phyloP scores from a whole-genome alignment of 2,329 filamentous ascomycete genomes.

The Fusarium sublunatum region DNA sequence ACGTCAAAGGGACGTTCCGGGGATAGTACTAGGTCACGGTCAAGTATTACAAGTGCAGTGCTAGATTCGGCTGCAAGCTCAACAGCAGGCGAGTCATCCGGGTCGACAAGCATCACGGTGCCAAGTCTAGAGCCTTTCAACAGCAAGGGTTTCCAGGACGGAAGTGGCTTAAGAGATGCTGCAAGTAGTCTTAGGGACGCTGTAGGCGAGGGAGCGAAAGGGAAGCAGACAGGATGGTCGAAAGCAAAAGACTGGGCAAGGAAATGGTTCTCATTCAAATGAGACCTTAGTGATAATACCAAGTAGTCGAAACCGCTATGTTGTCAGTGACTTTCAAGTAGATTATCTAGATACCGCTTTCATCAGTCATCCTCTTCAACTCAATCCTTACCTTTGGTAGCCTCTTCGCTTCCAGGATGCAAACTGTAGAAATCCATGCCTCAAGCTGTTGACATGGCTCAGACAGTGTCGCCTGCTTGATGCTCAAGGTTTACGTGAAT shows the following conservation, averaged over 20 bases:
- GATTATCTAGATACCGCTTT: too few species aligned
- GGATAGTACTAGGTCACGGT: neutral
- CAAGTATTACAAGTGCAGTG: neutral
- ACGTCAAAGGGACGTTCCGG: neutral
- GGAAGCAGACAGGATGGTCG: slow-evolving; percentile 1
- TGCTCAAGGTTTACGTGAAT: too few species aligned
- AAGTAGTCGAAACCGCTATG: too few species aligned
- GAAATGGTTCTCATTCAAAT: neutral
- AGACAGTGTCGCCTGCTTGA: neutral
- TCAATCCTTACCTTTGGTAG: neutral
- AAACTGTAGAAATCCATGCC: neutral
- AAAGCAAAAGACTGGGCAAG: slow-evolving; percentile 1
- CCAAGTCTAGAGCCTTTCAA: neutral
- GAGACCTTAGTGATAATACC: too few species aligned
- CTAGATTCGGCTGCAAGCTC: neutral
- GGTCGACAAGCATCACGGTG: slow-evolving; percentile 6
- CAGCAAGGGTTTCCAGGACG: neutral
- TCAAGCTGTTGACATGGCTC: neutral
- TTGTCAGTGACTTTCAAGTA: too few species aligned
- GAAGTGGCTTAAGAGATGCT: too few species aligned
- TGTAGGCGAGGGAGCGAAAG: fast-evolving
- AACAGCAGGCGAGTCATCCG: neutral
- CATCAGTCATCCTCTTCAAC: too few species aligned
- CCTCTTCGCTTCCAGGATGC: neutral
- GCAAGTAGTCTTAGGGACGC: too few species aligned